These are phyloP conservation scores for Ceratocystis variospora DNA, from an alignment of 2,329 filamentous ascomycete species.

Conservation along the genomic window DNA sequence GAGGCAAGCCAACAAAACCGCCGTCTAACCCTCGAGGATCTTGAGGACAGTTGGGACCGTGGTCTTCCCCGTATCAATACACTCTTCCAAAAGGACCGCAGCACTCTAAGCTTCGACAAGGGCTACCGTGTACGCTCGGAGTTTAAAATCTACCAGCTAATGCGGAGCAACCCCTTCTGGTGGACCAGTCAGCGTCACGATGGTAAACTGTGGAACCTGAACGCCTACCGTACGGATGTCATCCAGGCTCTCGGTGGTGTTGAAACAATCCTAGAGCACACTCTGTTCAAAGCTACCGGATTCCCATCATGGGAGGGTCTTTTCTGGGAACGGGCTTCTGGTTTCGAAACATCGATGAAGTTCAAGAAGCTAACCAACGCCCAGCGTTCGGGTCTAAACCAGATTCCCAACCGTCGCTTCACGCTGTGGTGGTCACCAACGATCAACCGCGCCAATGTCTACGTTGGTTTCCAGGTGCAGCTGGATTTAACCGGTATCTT, in stretches of 20 bases:
- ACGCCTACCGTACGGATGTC: slow-evolving; percentile 89
- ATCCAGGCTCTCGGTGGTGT: slow-evolving; percentile 94
- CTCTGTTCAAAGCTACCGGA: slow-evolving; percentile 88
- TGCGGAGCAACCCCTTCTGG: slow-evolving; percentile 99
- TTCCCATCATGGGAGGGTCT: slow-evolving; percentile 95
- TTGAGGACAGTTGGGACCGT: slow-evolving; percentile 97
- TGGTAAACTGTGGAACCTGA: slow-evolving; percentile 93
- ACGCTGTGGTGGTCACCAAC: slow-evolving; percentile 95
- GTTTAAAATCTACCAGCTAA: slow-evolving; percentile 96
- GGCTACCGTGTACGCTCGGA: slow-evolving; percentile 90
- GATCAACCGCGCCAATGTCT: slow-evolving; percentile 91
- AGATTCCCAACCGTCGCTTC: slow-evolving; percentile 97
- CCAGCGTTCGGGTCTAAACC: slow-evolving; percentile 89
- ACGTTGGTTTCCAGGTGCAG: slow-evolving; percentile 98
- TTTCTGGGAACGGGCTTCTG: slow-evolving; percentile 64
- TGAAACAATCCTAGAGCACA: slow-evolving; percentile 94
- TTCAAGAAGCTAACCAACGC: slow-evolving; percentile 99
- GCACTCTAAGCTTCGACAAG: slow-evolving; percentile 95
- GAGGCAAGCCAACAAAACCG: slow-evolving; percentile 97
- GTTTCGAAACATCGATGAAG: slow-evolving; percentile 62
- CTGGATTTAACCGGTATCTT: slow-evolving; percentile 97
- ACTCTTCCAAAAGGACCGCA: slow-evolving; percentile 94
- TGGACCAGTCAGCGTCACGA: slow-evolving; percentile 98
- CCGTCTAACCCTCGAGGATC: slow-evolving; percentile 81
- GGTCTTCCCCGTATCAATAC: slow-evolving; percentile 97